These are phyloP conservation scores for Aspergillus ochraceus DNA, from an alignment of 2,329 filamentous ascomycete species.

Conservation along the genomic window DNA sequence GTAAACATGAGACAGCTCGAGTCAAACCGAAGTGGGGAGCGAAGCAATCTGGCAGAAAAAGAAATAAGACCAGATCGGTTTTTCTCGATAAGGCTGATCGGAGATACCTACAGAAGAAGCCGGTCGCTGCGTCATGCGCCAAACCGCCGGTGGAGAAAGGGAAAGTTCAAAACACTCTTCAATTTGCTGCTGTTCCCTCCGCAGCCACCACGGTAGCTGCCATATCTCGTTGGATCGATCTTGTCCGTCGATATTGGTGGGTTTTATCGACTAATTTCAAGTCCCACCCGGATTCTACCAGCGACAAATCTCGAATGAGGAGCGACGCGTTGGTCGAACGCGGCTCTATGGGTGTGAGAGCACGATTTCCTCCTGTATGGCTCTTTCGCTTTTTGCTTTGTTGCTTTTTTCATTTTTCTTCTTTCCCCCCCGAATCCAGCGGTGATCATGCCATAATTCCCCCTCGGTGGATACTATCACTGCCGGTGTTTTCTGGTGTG, in stretches of 20 bases:
- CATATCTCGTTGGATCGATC: neutral
- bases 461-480: neutral
- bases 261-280: neutral
- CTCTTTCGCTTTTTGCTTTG: conserved; percentile 15
- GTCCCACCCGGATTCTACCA: neutral
- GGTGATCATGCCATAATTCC: neutral
- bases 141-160: conserved; percentile 33
- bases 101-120: conserved; percentile 28
- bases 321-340: conserved; percentile 19
- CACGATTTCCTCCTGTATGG: conserved; percentile 28
- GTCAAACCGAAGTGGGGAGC: neutral
- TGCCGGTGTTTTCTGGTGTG: neutral
- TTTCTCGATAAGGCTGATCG: conserved; percentile 34
- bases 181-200: conserved; percentile 16
- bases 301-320: conserved; percentile 19
- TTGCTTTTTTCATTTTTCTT: neutral
- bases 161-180: conserved; percentile 38
- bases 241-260: neutral
- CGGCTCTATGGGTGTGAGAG: conserved; percentile 25
- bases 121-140: conserved; percentile 37
- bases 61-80: neutral
- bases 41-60: conserved; percentile 5
- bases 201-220: conserved; percentile 14
- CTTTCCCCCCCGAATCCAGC: neutral
- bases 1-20: neutral